phyloP scores from a whole-genome alignment of 164 flowering plant species.

The Protea cynaroides region DNA sequence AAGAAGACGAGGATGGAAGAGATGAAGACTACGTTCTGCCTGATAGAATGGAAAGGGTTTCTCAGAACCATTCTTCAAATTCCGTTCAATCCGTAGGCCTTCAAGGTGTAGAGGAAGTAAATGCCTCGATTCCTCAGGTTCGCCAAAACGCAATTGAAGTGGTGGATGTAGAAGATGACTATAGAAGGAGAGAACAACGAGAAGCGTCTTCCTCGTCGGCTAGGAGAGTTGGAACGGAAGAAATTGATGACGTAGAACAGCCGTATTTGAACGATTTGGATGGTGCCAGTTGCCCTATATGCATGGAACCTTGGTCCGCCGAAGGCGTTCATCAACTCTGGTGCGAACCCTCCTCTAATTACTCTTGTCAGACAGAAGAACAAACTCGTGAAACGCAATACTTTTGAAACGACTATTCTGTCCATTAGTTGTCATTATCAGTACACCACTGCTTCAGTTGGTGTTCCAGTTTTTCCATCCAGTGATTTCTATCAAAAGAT shows the following conservation, averaged over 20 bases:
- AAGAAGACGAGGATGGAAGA: neutral
- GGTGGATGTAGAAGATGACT: neutral
- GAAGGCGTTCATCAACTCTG: conserved; percentile 44
- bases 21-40: neutral
- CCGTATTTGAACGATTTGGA: conserved; percentile 32
- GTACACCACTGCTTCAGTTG: no score
- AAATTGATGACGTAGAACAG: neutral
- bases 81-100: neutral
- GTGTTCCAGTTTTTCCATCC: no score
- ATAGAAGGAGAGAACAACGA: neutral
- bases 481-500: no score
- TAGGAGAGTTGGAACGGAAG: neutral
- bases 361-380: no score
- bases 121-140: neutral
- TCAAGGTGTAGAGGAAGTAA: neutral
- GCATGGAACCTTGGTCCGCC: conserved; percentile 58
- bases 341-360: neutral
- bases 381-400: neutral
- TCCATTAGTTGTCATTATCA: no score
- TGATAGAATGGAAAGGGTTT: neutral
- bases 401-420: no score
- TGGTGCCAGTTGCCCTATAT: conserved; percentile 59
- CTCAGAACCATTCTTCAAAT: neutral
- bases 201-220: conserved; percentile 3
- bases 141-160: neutral